These are phyloP conservation scores for Plantago lanceolata DNA, from an alignment of 305 asterid genomes.

Conservation along the genomic window DNA sequence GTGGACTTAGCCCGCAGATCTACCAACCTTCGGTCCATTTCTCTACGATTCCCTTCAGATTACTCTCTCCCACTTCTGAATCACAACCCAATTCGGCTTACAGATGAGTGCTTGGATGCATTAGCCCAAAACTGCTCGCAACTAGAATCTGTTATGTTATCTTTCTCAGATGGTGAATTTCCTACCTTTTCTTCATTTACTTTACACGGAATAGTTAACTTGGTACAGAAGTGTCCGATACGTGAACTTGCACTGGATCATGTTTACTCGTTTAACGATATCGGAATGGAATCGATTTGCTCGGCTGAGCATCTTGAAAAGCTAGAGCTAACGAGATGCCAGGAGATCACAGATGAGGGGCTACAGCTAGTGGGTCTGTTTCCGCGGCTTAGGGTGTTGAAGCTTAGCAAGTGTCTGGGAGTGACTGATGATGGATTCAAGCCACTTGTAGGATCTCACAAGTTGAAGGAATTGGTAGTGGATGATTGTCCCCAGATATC, in stretches of 20 bases:
- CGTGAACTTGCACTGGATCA: constrained; percentile 62
- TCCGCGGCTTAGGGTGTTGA: constrained; percentile 41
- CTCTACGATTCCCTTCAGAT: constrained; percentile 64
- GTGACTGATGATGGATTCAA: constrained; percentile 62
- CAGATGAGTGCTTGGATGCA: constrained; percentile 61
- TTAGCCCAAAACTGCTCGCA: constrained; percentile 49
- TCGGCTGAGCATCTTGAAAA: constrained; percentile 46
- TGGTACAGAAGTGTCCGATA: constrained; percentile 55
- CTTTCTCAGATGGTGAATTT: constrained; percentile 61
- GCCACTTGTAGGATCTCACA: constrained; percentile 48
- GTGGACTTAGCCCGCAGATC: constrained; percentile 53
- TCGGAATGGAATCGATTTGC: constrained; percentile 67
- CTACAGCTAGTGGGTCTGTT: constrained; percentile 46
- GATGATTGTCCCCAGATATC: constrained; percentile 79
- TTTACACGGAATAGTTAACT: constrained; percentile 45
- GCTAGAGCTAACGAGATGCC: constrained; percentile 65
- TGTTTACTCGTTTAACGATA: constrained; percentile 55
- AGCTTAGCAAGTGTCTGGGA: constrained; percentile 61
- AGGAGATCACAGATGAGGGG: constrained; percentile 76
- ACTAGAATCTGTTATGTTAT: constrained; percentile 54
- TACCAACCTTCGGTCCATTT: constrained; percentile 55
- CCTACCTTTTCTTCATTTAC: constrained; percentile 62
- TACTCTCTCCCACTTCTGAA: constrained; percentile 50
- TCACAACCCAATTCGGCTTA: constrained; percentile 55
- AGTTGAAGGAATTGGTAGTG: constrained; percentile 43